Base-by-base conservation (phyloP, 345 rosid species). In the Moringa oleifera region DNA sequence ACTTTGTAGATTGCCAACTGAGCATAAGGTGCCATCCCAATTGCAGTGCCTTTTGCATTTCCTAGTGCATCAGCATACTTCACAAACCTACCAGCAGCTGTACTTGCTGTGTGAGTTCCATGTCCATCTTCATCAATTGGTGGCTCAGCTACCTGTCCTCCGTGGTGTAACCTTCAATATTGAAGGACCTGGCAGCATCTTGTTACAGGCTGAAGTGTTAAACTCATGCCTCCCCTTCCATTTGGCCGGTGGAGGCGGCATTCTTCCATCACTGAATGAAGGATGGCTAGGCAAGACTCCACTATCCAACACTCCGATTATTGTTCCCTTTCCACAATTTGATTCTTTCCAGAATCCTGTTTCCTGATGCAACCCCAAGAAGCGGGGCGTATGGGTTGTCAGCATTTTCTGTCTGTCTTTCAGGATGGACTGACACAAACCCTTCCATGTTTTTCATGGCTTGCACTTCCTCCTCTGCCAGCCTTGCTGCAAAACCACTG, bases 1-100 rank as follows among this genome's bases (percentile, higher is more conserved):
- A 75, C 81, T 80, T 79, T 81, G 61, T 83, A 85, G 25, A 82
- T 72, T 53, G 83, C 86, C 16, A 85, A 57, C 69, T 83, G 80
- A 25, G 91, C 86, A 25, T 58, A 63, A 18, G 83, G 71, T 13
- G 91, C 86, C 71, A 85, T 75, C 41, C 88, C 91, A 3, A 63
- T 79, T 7, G 91, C 85, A 4, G 81, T 80, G 13, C 88, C 86
- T 0, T 20, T 49, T 23, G 84, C 88, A 46, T 77, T 71, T 12
- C 83, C 77, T 4, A 57, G 66, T 6, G 62, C 75, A 53, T 77
- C 61, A 7, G 85, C 84, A 18, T 60, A 8, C 18, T 33, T 33
- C 37, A 33, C 37, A 33, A 4, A 33, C 47, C 0, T 33, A 4
- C 37, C 37, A 33, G 75, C 89, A 0, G 85, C 37, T 33, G 37